phyloP scores from a whole-genome alignment of 805 yeast genomes.

The Starmerella gropengiesseri region DNA sequence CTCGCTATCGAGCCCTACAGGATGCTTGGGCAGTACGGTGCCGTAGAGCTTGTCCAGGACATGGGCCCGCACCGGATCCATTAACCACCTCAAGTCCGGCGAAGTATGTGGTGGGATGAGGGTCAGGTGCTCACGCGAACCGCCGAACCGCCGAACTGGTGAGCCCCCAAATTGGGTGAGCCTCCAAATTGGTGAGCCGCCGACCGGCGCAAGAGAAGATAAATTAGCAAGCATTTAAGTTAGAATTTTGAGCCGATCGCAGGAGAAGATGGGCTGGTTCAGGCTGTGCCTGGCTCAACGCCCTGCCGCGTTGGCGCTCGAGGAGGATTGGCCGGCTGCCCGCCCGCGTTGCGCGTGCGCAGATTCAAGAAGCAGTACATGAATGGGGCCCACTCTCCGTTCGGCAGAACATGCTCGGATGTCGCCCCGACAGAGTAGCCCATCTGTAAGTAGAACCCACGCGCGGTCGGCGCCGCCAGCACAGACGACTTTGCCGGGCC shows the following conservation, averaged over 20 bases:
- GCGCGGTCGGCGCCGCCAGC: constrained; percentile 15
- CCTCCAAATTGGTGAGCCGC: too few relatives aligned
- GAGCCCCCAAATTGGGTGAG: too few relatives aligned
- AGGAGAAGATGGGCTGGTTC: too few relatives aligned
- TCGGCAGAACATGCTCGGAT: constrained; percentile 2
- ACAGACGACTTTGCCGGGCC: constrained; percentile 17
- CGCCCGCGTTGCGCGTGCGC: too few relatives aligned
- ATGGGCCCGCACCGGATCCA: constrained; percentile 8
- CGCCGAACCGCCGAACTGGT: too few relatives aligned
- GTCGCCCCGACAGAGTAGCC: constrained; percentile 6
- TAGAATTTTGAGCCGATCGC: too few relatives aligned
- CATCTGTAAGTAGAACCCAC: constrained; percentile 11
- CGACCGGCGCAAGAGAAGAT: too few relatives aligned
- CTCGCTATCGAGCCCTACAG: constrained; percentile 31
- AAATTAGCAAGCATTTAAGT: too few relatives aligned
- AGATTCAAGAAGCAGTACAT: constrained; percentile 11
- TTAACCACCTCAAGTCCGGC: neutral
- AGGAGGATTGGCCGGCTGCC: too few relatives aligned
- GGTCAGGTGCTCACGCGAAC: neutral
- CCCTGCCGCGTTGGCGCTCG: too few relatives aligned
- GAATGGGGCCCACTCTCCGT: constrained; percentile 3
- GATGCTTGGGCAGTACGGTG: constrained; percentile 22
- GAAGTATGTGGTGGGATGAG: neutral
- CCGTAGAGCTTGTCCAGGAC: constrained; percentile 29
- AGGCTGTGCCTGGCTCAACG: too few relatives aligned